phyloP scores from a whole-genome alignment of 495 filamentous ascomycete species.

The Aspergillus saccharolyticus region DNA sequence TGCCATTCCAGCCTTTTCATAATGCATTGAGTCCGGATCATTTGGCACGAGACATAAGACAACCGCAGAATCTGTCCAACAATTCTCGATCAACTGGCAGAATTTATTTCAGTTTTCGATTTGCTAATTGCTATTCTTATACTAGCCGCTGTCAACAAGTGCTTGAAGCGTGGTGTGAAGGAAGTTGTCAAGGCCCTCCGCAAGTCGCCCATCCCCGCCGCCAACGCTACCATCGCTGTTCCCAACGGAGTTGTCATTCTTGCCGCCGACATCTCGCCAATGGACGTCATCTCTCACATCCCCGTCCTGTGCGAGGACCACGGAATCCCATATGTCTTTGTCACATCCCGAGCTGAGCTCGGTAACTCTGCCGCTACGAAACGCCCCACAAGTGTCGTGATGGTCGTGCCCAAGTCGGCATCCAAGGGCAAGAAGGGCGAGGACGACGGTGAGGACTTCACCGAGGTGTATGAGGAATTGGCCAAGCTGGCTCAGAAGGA shows the following conservation, averaged over 20 bases:
- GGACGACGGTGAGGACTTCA: constrained; percentile 60
- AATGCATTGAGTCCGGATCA: neutral
- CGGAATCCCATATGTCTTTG: constrained; percentile 88
- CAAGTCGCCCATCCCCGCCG: constrained; percentile 62
- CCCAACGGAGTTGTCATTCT: constrained; percentile 78
- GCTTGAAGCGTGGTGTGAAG: constrained; percentile 94
- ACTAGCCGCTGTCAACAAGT: constrained; percentile 82
- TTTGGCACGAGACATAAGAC: neutral
- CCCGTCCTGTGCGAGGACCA: constrained; percentile 97
- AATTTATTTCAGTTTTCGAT: neutral
- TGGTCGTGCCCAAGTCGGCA: constrained; percentile 61
- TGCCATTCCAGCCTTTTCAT: neutral
- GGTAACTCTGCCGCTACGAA: constrained; percentile 89
- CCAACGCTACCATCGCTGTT: constrained; percentile 45
- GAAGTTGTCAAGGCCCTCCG: constrained; percentile 96
- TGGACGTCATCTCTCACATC: constrained; percentile 96
- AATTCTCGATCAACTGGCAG: no score
- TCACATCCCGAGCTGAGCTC: constrained; percentile 80
- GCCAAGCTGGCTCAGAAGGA: constrained; percentile 72
- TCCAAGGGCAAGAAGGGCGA: constrained; percentile 50
- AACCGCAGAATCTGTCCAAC: neutral
- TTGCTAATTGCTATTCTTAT: constrained; percentile 18
- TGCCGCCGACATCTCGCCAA: constrained; percentile 92
- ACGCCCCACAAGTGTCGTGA: constrained; percentile 89
- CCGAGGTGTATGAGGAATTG: constrained; percentile 65